Conservation (phyloP, 352 stramenopile genomes). For the Phytophthora litchii region DNA sequence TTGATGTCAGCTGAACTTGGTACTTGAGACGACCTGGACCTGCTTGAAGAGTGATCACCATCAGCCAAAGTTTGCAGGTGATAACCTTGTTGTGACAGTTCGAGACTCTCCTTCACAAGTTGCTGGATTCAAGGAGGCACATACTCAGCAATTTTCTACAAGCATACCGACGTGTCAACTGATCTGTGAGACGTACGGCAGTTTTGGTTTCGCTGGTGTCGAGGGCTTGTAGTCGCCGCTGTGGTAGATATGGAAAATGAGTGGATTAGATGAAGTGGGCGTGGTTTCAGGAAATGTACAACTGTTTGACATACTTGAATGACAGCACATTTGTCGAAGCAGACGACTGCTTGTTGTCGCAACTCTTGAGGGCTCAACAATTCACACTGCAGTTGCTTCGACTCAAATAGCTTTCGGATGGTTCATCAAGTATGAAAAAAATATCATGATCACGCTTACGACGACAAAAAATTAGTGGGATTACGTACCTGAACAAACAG, state of each 20-base stretch:
- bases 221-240: slow-evolving; percentile 32
- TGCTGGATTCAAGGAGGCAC: slow-evolving; percentile 26
- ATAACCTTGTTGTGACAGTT: slow-evolving; percentile 60
- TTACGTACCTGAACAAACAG: slow-evolving; percentile 24
- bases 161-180: background rate
- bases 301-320: slow-evolving; percentile 35
- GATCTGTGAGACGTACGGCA: slow-evolving; percentile 14
- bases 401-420: slow-evolving; percentile 30
- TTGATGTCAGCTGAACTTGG: slow-evolving; percentile 18
- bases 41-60: slow-evolving; percentile 8
- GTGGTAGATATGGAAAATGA: background rate
- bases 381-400: slow-evolving; percentile 35
- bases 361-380: slow-evolving; percentile 35
- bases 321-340: slow-evolving; percentile 42
- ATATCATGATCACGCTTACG: background rate
- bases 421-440: background rate
- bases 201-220: slow-evolving; percentile 17
- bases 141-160: background rate
- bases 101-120: slow-evolving; percentile 44
- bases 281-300: background rate
- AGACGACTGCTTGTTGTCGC: slow-evolving; percentile 28
- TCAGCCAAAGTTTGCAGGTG: slow-evolving; percentile 53
- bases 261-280: background rate
- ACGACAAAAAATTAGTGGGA: background rate
- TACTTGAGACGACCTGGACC: slow-evolving; percentile 22